Evolutionary conservation across 345 rosid species (phyloP).

Genomic region (Arabidopsis suecica): DNA sequence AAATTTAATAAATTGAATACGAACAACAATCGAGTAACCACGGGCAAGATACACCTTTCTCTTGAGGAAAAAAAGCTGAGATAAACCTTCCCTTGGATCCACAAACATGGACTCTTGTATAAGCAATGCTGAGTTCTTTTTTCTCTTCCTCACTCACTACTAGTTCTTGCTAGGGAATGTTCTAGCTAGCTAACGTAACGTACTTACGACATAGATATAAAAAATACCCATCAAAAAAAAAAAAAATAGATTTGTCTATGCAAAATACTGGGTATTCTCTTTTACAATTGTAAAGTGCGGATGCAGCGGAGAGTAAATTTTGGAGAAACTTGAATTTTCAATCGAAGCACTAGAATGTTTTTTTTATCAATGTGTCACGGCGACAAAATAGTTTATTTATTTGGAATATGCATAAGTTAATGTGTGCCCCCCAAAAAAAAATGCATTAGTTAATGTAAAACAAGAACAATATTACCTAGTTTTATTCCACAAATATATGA

Average conservation of each 20-base stretch:
- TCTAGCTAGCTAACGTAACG: neutral
- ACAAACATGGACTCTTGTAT: slow-evolving; percentile 5
- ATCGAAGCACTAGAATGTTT: neutral
- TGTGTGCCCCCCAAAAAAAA: too few species aligned
- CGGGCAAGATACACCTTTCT: slow-evolving; percentile 38
- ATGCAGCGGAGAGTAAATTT: neutral
- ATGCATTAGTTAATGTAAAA: neutral
- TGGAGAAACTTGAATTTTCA: neutral
- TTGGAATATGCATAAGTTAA: slow-evolving; percentile 13
- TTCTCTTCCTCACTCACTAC: neutral
- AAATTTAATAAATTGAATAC: slow-evolving; percentile 1
- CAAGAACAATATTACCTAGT: neutral
- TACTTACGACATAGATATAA: too few species aligned
- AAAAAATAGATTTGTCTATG: too few species aligned
- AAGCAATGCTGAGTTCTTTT: neutral
- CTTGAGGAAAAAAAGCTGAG: slow-evolving; percentile 3
- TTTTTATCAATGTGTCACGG: neutral
- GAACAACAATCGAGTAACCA: slow-evolving; percentile 23
- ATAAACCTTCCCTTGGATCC: slow-evolving; percentile 40
- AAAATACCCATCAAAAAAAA: too few species aligned
- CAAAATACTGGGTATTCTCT: too few species aligned
- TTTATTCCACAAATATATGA: neutral
- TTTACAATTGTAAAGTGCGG: slow-evolving; percentile 5
- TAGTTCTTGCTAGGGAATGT: slow-evolving; percentile 4
- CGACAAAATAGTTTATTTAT: neutral